A percentile compares a stretch with the other conserved stretches of the same genome.
Conservation (phyloP, 805 yeast genomes). For the Kockiozyma suomiensis region DNA sequence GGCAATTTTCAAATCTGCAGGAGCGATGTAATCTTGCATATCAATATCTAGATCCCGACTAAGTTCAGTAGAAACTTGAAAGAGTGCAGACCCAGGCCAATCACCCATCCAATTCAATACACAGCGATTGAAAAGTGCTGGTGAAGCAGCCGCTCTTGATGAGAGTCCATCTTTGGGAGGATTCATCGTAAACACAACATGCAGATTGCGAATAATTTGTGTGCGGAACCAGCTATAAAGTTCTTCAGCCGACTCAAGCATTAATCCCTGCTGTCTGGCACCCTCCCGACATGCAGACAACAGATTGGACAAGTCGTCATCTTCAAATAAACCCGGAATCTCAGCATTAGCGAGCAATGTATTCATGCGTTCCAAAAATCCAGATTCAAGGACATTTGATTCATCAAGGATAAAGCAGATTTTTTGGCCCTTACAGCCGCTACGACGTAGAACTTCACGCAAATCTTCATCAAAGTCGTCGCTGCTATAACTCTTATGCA, state of each 20-base stretch:
- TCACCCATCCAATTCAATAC: slow-evolving; percentile 87
- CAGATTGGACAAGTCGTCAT: slow-evolving; percentile 62
- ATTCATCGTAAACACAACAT: slow-evolving; percentile 77
- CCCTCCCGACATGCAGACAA: slow-evolving; percentile 59
- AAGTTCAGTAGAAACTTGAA: slow-evolving; percentile 52
- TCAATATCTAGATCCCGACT: slow-evolving; percentile 58
- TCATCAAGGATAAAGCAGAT: slow-evolving; percentile 80
- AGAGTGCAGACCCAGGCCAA: slow-evolving; percentile 61
- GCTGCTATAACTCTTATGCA: slow-evolving; percentile 56
- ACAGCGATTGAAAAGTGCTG: slow-evolving; percentile 88
- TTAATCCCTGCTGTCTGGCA: slow-evolving; percentile 60
- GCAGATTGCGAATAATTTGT: slow-evolving; percentile 70
- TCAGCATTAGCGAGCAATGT: slow-evolving; percentile 92
- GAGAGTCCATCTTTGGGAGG: slow-evolving; percentile 49
- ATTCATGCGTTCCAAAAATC: slow-evolving; percentile 89
- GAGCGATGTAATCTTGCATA: slow-evolving; percentile 46
- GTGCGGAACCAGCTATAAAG: slow-evolving; percentile 71
- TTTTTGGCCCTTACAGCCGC: slow-evolving; percentile 60
- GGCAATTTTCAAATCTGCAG: slow-evolving; percentile 37
- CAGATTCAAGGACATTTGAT: slow-evolving; percentile 69
- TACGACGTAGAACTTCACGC: slow-evolving; percentile 53
- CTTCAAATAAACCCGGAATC: slow-evolving; percentile 83
- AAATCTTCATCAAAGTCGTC: slow-evolving; percentile 69
- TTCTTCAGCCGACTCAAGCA: slow-evolving; percentile 70
- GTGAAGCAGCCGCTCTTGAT: slow-evolving; percentile 66